Conservation (phyloP, 2,329 filamentous ascomycete genomes). For the Hypoxylon sp. region DNA sequence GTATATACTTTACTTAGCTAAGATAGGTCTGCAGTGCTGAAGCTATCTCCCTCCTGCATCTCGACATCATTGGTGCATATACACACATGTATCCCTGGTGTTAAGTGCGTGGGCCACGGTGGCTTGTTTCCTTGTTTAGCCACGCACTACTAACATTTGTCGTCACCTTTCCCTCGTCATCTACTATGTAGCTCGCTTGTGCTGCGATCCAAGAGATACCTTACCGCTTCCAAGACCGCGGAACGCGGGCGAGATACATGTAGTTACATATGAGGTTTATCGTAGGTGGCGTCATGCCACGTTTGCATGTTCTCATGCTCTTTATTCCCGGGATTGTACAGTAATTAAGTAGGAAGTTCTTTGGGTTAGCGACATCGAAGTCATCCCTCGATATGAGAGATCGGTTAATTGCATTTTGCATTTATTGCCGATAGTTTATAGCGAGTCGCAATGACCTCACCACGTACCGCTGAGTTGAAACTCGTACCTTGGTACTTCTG, state of each 20-base stretch:
- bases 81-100: slow-evolving; percentile 22
- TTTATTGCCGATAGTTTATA: slow-evolving; percentile 7
- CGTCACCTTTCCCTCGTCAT: slow-evolving; percentile 38
- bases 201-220: slow-evolving; percentile 23
- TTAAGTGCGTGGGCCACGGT: slow-evolving; percentile 38
- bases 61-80: slow-evolving; percentile 49
- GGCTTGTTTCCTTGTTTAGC: slow-evolving; percentile 49
- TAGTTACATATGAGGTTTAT: slow-evolving; percentile 18
- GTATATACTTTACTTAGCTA: slow-evolving; percentile 11
- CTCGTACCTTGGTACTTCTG: slow-evolving; percentile 20
- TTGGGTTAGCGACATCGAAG: background rate
- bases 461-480: slow-evolving; percentile 20
- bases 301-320: slow-evolving; percentile 18
- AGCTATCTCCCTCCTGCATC: slow-evolving; percentile 45
- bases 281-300: slow-evolving; percentile 33
- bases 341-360: slow-evolving; percentile 30
- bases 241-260: slow-evolving; percentile 18
- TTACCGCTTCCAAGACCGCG: slow-evolving; percentile 29
- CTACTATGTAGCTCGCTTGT: slow-evolving; percentile 14
- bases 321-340: slow-evolving; percentile 9
- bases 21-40: slow-evolving; percentile 26
- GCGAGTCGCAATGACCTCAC: slow-evolving; percentile 21
- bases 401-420: slow-evolving; percentile 37
- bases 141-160: slow-evolving; percentile 43
- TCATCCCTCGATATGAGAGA: background rate